Base-by-base conservation (phyloP, 2,329 filamentous ascomycete genomes). In the Colletotrichum sublineola region DNA sequence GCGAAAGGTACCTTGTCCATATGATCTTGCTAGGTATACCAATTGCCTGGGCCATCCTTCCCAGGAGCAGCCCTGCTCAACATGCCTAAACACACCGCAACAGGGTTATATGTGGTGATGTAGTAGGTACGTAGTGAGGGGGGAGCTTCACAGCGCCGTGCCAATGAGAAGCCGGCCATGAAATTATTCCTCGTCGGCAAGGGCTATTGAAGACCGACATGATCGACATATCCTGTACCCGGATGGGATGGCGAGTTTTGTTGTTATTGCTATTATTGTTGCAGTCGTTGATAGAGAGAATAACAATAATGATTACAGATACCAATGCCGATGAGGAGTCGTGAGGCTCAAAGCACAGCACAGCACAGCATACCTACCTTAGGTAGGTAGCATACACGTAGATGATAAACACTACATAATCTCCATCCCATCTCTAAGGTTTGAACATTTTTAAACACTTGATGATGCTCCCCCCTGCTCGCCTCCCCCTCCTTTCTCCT, bases 21-120 rank as follows among this genome's bases (percentile, higher is more conserved):
- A 36, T 40, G 31, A 36, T 40, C 53, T 50, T 31, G 7, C 40
- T 60, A 64, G 36, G 69, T 72, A 64, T 24, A 18, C 46, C 18
- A 20, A 56, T 14, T 15, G 36, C 36, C 40, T 44, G 40, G n/a
- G 68, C 64, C 63, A 62, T 46, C 50, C 68, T 68, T 53, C 60
- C 58, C 63, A 55, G 65, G 69, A 55, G 46, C 58, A 5, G 52
- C 66, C 69, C 69, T 69, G 69, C 53, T 69, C 38, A 48, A 61
- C 55, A 48, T 20, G 60, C 52, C 38, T 58, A 56, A 64, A 56
- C 53, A 29, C 55, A 15, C 55, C 38, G 36, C 33, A 55, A 55
- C 65, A 44, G 48, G 65, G 60, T 72, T 69, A 60, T 60, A 68
- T 64, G 65, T 72, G 60, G 69, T 72, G 65, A 20, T 15, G 24